Base-by-base conservation (phyloP, 2,329 filamentous ascomycete genomes). In the Xylogone sp. region DNA sequence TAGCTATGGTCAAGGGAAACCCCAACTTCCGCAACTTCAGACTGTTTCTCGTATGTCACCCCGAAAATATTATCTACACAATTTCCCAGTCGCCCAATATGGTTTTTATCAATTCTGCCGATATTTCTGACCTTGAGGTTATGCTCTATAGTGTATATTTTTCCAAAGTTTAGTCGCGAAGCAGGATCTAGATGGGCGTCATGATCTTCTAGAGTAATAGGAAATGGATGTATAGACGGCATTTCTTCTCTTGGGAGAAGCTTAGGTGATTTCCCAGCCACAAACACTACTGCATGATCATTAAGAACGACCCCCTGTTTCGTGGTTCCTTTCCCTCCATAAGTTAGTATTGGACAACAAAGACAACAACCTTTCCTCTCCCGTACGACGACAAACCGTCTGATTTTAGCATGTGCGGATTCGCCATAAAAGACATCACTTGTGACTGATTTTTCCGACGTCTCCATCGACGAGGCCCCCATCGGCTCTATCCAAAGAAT, bases 401-500 rank as follows among this genome's bases (percentile, higher is more conserved):
- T 53, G 13, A 60, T 62, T 22, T 63, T 57, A 45, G 44, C 56
- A 27, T 54, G 61, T 12, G 45, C 59, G 12, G 43, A 45, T n/a
- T 49, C 44, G 20, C 50, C 50, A 22, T 57, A 50, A 43, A 22
- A 54, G 6, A 49, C 50, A 1, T 45, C 54, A 21, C 53, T 56
- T 9, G 50, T 53, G n/a, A 55, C 46, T 8, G 59, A 51, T 8
- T 49, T 51, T n/a, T 55, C 52, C 13, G 59, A 51, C 9, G 49
- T 51, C 13, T 55, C 52, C 13, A 47, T 45, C 6, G 50, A 12
- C 46, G 43, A 18, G 1, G 8, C 1, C 7, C n/a, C 42, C 3
- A 56, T 60, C 16, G 59, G 60, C n/a, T 63, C 61, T 2, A 53
- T 60, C 60, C 61, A 63, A 5, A 62, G 39, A 47, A 59, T 51